Conservation (phyloP, 2,329 filamentous ascomycete genomes). For the Xylaria sp. region DNA sequence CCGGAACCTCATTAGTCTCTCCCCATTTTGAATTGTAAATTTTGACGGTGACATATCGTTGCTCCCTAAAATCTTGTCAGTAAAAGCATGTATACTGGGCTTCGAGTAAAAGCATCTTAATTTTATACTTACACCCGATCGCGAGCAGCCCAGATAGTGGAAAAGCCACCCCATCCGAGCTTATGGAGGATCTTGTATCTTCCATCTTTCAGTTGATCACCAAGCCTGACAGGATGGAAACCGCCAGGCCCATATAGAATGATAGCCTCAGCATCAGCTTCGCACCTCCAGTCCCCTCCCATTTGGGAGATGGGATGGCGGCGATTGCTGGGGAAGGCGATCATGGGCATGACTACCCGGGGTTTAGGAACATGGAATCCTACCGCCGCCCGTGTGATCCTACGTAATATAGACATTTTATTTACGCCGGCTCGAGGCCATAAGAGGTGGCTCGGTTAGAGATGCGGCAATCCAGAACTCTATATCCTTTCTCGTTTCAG, state of each 20-base stretch:
- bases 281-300: conserved; percentile 14
- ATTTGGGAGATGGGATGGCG: conserved; percentile 1
- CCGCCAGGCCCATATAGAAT: conserved; percentile 35
- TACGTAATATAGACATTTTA: neutral
- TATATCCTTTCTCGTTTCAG: neutral
- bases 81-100: neutral
- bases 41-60: conserved; percentile 31
- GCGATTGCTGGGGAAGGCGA: neutral
- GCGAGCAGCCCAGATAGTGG: conserved; percentile 34
- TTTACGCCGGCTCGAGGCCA: neutral
- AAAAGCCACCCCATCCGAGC: conserved; percentile 38
- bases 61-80: conserved; percentile 7
- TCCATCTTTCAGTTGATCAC: conserved; percentile 33
- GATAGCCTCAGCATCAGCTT: conserved; percentile 21
- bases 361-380: neutral
- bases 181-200: conserved; percentile 41
- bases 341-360: neutral
- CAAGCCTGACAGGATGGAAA: conserved; percentile 39
- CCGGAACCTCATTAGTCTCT: neutral
- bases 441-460: neutral
- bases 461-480: neutral
- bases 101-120: neutral
- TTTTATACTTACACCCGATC: conserved; percentile 19
- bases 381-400: too few relatives aligned
- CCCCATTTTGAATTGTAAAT: conserved; percentile 16